phyloP scores from a whole-genome alignment of 148 eudicot genomes.

The Vaccinium vitisidaea region DNA sequence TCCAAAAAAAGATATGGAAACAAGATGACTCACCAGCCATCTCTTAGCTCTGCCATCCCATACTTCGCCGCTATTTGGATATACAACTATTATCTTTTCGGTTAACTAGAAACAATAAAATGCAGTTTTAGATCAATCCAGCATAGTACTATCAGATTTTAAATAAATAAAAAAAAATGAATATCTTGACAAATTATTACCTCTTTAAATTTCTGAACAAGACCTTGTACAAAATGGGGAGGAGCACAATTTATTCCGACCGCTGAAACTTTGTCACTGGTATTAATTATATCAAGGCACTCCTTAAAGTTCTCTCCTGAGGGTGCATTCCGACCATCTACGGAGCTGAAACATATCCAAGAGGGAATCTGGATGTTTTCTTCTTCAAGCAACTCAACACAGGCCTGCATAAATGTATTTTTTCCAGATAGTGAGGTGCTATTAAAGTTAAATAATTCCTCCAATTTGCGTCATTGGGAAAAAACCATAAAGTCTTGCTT shows the following conservation, averaged over 20 bases:
- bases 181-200: conserved; percentile 36
- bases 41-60: conserved; percentile 81
- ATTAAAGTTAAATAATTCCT: neutral
- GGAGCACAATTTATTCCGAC: conserved; percentile 89
- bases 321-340: conserved; percentile 72
- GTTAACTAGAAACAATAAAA: conserved; percentile 42
- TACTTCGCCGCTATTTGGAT: conserved; percentile 85
- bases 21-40: conserved; percentile 73
- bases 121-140: neutral
- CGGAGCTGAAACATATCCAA: conserved; percentile 83
- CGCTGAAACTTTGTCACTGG: conserved; percentile 51
- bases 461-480: neutral
- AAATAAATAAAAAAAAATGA: too few relatives aligned
- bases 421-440: neutral
- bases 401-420: conserved; percentile 46
- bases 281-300: conserved; percentile 52
- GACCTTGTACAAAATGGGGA: conserved; percentile 65
- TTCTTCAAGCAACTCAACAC: conserved; percentile 77
- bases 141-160: neutral
- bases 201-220: conserved; percentile 65
- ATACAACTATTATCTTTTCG: conserved; percentile 61
- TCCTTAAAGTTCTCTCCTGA: conserved; percentile 84
- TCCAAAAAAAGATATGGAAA: neutral
- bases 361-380: conserved; percentile 64
- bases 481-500: neutral